Conservation (phyloP, 768 basidiomycete species). For the Trametes cinnabarina region DNA sequence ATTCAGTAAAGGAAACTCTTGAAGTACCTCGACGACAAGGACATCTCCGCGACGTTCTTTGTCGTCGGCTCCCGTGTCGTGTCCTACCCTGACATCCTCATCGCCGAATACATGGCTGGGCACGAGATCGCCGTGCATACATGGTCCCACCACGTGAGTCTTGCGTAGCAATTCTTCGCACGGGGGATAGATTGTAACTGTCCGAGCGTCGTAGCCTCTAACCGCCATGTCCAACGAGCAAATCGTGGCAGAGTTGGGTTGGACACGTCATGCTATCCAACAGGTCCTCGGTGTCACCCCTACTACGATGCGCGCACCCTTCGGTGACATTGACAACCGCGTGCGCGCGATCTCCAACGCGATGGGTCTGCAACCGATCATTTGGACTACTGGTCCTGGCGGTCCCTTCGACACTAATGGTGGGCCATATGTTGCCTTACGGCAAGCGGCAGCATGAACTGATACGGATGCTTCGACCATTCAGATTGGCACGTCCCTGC, state of each 20-base stretch:
- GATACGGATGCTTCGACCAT: constrained; percentile 2
- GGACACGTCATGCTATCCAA: constrained; percentile 86
- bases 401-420: constrained; percentile 72
- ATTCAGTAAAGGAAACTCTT: constrained; percentile 54
- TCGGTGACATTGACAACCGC: constrained; percentile 88
- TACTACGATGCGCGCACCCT: constrained; percentile 77
- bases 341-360: constrained; percentile 87
- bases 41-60: constrained; percentile 85
- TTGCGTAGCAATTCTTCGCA: not conserved
- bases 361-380: constrained; percentile 89
- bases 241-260: constrained; percentile 91
- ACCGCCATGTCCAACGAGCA: constrained; percentile 75
- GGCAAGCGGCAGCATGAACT: not conserved
- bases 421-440: constrained; percentile 24
- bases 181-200: constrained; percentile 11
- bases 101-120: constrained; percentile 77
- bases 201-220: constrained; percentile 42
- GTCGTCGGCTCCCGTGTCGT: constrained; percentile 84
- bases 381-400: constrained; percentile 73
- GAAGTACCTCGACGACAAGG: constrained; percentile 61
- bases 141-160: constrained; percentile 76
- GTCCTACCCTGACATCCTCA: constrained; percentile 69
- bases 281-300: constrained; percentile 72
- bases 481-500: constrained; percentile 86
- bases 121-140: constrained; percentile 86